These are phyloP conservation scores for Trifolium dubium DNA, from an alignment of 306 rosid species.

Conservation along the genomic window DNA sequence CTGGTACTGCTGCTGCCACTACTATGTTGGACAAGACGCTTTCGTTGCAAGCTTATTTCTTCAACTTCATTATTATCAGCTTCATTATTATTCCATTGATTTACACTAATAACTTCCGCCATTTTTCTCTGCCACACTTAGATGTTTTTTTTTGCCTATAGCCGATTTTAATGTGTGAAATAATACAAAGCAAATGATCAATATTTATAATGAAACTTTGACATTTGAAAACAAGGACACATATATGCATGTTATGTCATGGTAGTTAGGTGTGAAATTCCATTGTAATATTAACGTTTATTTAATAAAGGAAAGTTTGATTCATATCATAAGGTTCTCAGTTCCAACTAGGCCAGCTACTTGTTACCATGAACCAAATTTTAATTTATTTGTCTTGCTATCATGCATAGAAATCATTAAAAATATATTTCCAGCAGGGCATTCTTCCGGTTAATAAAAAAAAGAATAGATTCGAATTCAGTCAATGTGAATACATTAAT, in stretches of 20 bases:
- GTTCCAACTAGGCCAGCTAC: slow-evolving; percentile 20
- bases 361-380: not conserved
- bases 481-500: no score
- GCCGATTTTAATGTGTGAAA: not conserved
- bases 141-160: no score
- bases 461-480: no score
- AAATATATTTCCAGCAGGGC: no score
- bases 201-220: slow-evolving; percentile 32
- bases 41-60: slow-evolving; percentile 37
- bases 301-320: not conserved
- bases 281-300: not conserved
- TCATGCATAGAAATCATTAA: no score
- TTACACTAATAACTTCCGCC: slow-evolving; percentile 12
- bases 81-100: slow-evolving; percentile 43
- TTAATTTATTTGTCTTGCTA: no score
- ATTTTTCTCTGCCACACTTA: slow-evolving; percentile 17
- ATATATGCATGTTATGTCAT: not conserved
- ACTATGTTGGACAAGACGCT: not conserved
- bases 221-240: not conserved
- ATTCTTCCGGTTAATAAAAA: no score
- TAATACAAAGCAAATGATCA: not conserved
- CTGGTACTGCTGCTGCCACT: not conserved
- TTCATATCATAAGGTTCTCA: not conserved
- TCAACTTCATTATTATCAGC: slow-evolving; percentile 34
- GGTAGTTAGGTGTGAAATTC: not conserved